Conservation (phyloP, 1,284 basidiomycete genomes). For the Cryptococcus floricola region DNA sequence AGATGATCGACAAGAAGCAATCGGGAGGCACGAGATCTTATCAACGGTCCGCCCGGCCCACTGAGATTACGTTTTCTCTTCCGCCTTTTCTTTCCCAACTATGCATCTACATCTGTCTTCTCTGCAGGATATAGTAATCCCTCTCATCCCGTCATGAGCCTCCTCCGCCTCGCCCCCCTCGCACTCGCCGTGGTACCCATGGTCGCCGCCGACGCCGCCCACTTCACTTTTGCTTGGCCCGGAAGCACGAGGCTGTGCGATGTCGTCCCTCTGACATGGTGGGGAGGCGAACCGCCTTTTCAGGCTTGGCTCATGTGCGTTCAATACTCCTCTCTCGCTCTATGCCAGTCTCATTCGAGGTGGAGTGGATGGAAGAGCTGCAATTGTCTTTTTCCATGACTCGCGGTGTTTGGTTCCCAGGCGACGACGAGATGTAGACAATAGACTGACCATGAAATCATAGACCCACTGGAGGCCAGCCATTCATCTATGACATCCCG, state of each 20-base stretch:
- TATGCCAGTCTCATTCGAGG: no score
- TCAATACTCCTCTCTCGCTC: background rate
- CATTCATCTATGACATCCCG: conserved; percentile 33
- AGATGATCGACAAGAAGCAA: no score
- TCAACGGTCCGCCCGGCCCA: no score
- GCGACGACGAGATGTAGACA: background rate
- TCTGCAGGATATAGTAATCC: background rate
- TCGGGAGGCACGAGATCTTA: no score
- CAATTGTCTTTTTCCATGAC: no score
- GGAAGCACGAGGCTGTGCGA: conserved; percentile 20
- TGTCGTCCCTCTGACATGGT: conserved; percentile 29
- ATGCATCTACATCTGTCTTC: background rate
- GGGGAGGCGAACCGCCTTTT: conserved; percentile 22
- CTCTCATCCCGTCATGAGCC: background rate
- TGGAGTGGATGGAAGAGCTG: background rate
- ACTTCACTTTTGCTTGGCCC: conserved; percentile 33
- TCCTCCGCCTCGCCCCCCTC: background rate
- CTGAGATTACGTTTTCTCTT: no score
- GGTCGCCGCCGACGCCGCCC: background rate
- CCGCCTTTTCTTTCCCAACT: no score
- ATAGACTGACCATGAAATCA: background rate
- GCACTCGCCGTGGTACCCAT: background rate
- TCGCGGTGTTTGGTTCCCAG: no score
- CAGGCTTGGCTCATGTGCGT: conserved; percentile 29
- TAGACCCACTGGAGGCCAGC: conserved; percentile 27